These are phyloP conservation scores for Populus tremula DNA, from an alignment of 345 rosid species.

Conservation along the genomic window DNA sequence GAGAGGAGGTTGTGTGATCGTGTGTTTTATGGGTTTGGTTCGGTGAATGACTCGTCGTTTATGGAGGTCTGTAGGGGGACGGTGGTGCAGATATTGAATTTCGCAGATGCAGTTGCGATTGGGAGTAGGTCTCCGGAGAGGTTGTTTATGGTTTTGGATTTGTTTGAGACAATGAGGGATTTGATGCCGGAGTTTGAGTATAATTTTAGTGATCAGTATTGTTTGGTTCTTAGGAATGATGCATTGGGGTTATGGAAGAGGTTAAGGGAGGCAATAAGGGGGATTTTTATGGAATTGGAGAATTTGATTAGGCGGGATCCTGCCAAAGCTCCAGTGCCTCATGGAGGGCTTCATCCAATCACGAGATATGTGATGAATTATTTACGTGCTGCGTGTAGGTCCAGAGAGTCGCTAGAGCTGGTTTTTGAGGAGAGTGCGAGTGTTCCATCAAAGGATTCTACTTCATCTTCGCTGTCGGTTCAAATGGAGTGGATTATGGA, in stretches of 20 bases:
- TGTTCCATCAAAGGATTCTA: slow-evolving; percentile 42
- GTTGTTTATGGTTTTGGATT: slow-evolving; percentile 77
- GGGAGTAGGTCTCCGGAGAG: slow-evolving; percentile 84
- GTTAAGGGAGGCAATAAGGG: slow-evolving; percentile 71
- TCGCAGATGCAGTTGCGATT: slow-evolving; percentile 69
- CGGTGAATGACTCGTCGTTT: slow-evolving; percentile 72
- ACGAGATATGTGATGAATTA: slow-evolving; percentile 91
- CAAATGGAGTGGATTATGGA: slow-evolving; percentile 93
- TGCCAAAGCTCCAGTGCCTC: slow-evolving; percentile 72
- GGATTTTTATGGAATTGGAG: slow-evolving; percentile 91
- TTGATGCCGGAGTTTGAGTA: slow-evolving; percentile 72
- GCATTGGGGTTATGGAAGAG: slow-evolving; percentile 74
- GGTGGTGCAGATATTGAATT: slow-evolving; percentile 63
- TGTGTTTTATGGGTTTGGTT: slow-evolving; percentile 61
- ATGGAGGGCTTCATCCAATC: slow-evolving; percentile 83
- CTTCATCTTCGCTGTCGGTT: slow-evolving; percentile 54
- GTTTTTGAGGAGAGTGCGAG: slow-evolving; percentile 58
- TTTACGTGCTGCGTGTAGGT: slow-evolving; percentile 76
- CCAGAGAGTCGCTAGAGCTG: slow-evolving; percentile 68
- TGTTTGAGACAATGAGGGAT: slow-evolving; percentile 77
- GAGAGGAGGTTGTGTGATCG: slow-evolving; percentile 94
- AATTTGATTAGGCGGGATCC: slow-evolving; percentile 88
- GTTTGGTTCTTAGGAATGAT: slow-evolving; percentile 65
- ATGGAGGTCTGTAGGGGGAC: slow-evolving; percentile 96
- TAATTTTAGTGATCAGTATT: slow-evolving; percentile 71